Percentiles rank a stretch among this genome's conserved stretches.
These are phyloP conservation scores for Trypethelium eluteriae DNA, from an alignment of 495 filamentous ascomycete genomes.

Conservation along the genomic window DNA sequence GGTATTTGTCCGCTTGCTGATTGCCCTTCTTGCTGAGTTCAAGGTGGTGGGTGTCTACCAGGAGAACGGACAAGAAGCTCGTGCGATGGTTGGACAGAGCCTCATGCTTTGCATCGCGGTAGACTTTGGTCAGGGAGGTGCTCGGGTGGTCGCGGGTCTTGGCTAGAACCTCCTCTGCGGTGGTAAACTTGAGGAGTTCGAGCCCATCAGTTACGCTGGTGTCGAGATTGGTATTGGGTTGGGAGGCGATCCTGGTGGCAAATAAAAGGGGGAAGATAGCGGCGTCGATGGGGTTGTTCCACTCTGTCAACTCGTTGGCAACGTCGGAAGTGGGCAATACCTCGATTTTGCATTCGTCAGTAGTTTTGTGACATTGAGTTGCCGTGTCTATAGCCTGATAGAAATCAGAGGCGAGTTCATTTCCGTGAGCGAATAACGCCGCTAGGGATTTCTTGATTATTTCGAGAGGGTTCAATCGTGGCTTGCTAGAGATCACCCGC, in stretches of 20 bases:
- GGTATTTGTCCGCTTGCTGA: background rate
- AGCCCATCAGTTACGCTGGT: background rate
- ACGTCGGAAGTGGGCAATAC: background rate
- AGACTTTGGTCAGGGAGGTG: background rate
- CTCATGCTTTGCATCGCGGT: background rate
- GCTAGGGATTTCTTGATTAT: background rate
- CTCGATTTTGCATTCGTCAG: background rate
- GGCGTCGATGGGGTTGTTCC: background rate
- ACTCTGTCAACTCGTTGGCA: background rate
- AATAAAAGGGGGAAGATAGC: conserved; percentile 3
- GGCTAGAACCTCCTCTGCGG: background rate
- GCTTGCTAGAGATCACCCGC: background rate
- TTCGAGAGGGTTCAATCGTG: background rate
- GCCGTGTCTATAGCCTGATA: background rate
- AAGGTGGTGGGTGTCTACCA: background rate
- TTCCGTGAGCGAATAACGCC: background rate
- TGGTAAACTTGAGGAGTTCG: background rate
- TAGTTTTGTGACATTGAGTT: background rate
- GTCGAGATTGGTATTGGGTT: background rate
- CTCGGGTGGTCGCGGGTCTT: background rate
- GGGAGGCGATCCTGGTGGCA: background rate
- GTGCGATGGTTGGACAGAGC: background rate
- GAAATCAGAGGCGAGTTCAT: background rate
- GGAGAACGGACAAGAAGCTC: background rate
- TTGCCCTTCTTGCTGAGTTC: background rate